Conservation (phyloP, 495 filamentous ascomycete genomes). For the Podospora pseudopauciseta region DNA sequence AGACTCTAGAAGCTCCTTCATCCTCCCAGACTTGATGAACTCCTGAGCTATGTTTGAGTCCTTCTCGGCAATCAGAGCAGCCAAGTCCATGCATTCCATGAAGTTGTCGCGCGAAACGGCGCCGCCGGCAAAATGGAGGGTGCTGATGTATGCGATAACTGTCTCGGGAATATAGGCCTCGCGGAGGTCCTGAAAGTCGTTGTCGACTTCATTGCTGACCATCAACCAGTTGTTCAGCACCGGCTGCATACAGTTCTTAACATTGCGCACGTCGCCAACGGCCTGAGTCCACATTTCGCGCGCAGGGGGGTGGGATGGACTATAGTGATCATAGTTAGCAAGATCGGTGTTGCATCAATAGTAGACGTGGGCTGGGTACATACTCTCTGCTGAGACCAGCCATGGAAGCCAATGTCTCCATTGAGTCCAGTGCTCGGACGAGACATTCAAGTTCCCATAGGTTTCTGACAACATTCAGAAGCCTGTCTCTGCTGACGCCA, state of each 20-base stretch:
- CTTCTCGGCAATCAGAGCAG: constrained; percentile 61
- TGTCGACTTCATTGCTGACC: constrained; percentile 33
- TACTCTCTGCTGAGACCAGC: constrained; percentile 45
- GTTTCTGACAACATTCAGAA: constrained; percentile 56
- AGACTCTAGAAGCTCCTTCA: constrained; percentile 73
- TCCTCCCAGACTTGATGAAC: constrained; percentile 61
- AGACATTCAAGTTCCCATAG: constrained; percentile 72
- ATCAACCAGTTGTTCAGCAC: constrained; percentile 46
- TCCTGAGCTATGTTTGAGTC: constrained; percentile 61
- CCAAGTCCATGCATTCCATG: constrained; percentile 74
- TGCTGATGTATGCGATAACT: constrained; percentile 72
- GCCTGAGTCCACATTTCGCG: constrained; percentile 46
- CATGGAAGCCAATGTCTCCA: constrained; percentile 54
- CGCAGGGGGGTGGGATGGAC: constrained; percentile 7
- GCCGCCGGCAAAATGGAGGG: constrained; percentile 65
- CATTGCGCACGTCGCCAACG: constrained; percentile 35
- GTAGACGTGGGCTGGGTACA: neutral
- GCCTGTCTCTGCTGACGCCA: constrained; percentile 32
- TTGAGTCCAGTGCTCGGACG: constrained; percentile 58
- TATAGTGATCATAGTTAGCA: neutral
- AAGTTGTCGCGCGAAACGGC: constrained; percentile 60
- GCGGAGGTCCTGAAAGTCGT: constrained; percentile 55
- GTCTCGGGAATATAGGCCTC: constrained; percentile 75
- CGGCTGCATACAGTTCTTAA: constrained; percentile 44
- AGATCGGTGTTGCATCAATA: neutral